Evolutionary conservation across 2,329 filamentous ascomycete species (phyloP).

Genomic region (Aphanocladium album): DNA sequence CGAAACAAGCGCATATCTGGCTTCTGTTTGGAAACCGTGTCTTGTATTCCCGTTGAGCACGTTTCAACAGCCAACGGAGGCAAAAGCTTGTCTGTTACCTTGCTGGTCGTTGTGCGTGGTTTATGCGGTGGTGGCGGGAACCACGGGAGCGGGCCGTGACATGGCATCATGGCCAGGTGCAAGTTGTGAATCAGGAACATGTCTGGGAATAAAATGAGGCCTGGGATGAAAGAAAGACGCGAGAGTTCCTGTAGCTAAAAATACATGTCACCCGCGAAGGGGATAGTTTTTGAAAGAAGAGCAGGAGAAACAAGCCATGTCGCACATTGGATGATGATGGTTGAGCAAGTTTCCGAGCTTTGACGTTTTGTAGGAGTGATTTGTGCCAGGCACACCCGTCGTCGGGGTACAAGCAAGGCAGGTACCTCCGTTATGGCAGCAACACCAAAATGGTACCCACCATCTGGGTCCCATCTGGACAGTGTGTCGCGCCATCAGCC

Average conservation of each 20-base stretch:
- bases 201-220: not conserved
- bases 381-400: slow-evolving; percentile 7
- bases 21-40: not conserved
- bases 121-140: slow-evolving; percentile 2
- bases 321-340: not conserved
- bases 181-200: slow-evolving; percentile 1
- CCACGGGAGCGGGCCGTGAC: slow-evolving; percentile 1
- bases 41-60: not conserved
- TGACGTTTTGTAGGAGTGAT: slow-evolving; percentile 2
- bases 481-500: slow-evolving; percentile 5
- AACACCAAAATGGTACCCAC: not conserved
- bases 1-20: not conserved
- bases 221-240: not conserved
- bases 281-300: not conserved
- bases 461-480: not conserved
- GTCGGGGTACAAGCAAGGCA: slow-evolving; percentile 1
- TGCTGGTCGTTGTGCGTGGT: not conserved
- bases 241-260: not conserved
- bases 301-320: slow-evolving; percentile 8
- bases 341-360: slow-evolving; percentile 13
- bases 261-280: not conserved
- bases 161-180: not conserved
- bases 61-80: not conserved
- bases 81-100: not conserved
- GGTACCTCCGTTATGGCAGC: not conserved